Evolutionary conservation across 2,329 filamentous ascomycete genomes (phyloP).

Genomic region (Epichloe scottii): DNA sequence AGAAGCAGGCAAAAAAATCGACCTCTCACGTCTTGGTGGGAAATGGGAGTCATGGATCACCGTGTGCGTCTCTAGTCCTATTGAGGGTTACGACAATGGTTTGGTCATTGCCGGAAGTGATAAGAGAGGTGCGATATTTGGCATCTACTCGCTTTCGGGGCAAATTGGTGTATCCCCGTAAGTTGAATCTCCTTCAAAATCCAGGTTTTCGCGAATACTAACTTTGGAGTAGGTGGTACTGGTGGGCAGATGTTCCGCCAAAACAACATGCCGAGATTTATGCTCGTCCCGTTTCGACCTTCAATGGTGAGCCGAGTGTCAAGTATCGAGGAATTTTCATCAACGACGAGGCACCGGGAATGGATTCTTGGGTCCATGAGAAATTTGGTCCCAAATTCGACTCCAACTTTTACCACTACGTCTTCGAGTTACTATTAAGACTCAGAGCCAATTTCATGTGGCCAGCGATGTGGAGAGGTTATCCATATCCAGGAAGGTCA

Average conservation of each 20-base stretch:
- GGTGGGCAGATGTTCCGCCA: slow-evolving; percentile 44
- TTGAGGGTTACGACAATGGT: slow-evolving; percentile 27
- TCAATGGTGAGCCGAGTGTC: slow-evolving; percentile 36
- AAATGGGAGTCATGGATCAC: slow-evolving; percentile 46
- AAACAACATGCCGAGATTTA: slow-evolving; percentile 34
- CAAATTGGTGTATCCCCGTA: slow-evolving; percentile 47
- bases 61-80: slow-evolving; percentile 32
- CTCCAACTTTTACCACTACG: slow-evolving; percentile 44
- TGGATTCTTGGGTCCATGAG: slow-evolving; percentile 44
- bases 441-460: slow-evolving; percentile 52
- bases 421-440: slow-evolving; percentile 51
- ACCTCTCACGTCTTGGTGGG: slow-evolving; percentile 18
- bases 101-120: slow-evolving; percentile 46
- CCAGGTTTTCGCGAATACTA: not conserved
- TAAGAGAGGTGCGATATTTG: slow-evolving; percentile 47
- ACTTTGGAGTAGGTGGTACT: slow-evolving; percentile 34
- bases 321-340: slow-evolving; percentile 51
- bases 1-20: slow-evolving; percentile 10
- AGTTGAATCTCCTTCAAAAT: slow-evolving; percentile 1
- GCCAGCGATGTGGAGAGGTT: slow-evolving; percentile 52
- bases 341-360: slow-evolving; percentile 35
- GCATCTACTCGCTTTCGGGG: slow-evolving; percentile 46
- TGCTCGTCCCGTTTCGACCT: slow-evolving; percentile 23
- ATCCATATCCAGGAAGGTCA: slow-evolving; percentile 34
- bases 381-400: slow-evolving; percentile 35